A percentile compares a stretch with the other conserved stretches of the same genome.
Evolutionary conservation across 331 rosid species (phyloP).

Genomic region (Prunus yedoensis): DNA sequence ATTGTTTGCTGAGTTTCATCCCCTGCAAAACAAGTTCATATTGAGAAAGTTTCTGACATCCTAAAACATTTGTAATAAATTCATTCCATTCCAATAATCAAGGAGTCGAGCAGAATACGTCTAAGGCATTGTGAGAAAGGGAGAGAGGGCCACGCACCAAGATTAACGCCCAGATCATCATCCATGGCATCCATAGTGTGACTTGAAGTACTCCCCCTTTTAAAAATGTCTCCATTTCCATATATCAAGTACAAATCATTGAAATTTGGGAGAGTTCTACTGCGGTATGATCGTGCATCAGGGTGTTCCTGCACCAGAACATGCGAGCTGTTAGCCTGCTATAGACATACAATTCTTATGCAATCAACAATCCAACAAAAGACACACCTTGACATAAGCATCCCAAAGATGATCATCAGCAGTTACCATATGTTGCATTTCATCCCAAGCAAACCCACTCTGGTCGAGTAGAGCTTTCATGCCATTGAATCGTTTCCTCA

Average conservation of each 20-base stretch:
- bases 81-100: neutral
- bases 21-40: slow-evolving; percentile 33
- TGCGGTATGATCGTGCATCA: slow-evolving; percentile 36
- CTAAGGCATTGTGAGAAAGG: neutral
- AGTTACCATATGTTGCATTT: slow-evolving; percentile 45
- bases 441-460: slow-evolving; percentile 59
- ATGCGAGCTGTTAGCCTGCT: slow-evolving; percentile 21
- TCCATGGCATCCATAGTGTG: slow-evolving; percentile 27
- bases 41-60: slow-evolving; percentile 28
- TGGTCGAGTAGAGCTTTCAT: slow-evolving; percentile 51
- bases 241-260: slow-evolving; percentile 55
- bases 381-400: slow-evolving; percentile 44
- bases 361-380: slow-evolving; percentile 2
- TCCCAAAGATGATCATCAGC: slow-evolving; percentile 54
- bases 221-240: slow-evolving; percentile 26
- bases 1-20: slow-evolving; percentile 22
- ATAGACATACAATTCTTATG: neutral
- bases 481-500: slow-evolving; percentile 48
- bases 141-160: slow-evolving; percentile 39
- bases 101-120: neutral
- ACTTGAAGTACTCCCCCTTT: slow-evolving; percentile 21
- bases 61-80: neutral
- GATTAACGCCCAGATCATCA: slow-evolving; percentile 25
- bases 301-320: slow-evolving; percentile 49
- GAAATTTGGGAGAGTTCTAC: slow-evolving; percentile 53